Conservation (phyloP, 164 flowering plant genomes). For the grape (Vitis vinifera) region DNA sequence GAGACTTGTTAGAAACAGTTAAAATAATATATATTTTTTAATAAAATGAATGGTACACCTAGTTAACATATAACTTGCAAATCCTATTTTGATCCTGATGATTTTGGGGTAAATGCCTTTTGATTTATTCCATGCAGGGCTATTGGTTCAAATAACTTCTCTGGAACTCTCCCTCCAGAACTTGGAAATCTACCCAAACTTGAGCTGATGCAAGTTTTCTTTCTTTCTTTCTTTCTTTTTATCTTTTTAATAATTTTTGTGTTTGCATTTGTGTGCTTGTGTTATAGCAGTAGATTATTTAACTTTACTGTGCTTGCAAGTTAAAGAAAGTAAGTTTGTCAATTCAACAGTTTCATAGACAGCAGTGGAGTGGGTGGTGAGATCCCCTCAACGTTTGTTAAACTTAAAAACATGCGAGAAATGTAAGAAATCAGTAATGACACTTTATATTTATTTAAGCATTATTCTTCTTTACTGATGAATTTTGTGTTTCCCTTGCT, state of each 20-base stretch:
- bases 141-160: slow-evolving; percentile 44
- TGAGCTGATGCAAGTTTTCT: slow-evolving; percentile 36
- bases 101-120: not conserved
- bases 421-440: slow-evolving; percentile 10
- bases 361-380: slow-evolving; percentile 23
- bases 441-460: too few relatives aligned
- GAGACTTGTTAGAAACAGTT: too few relatives aligned
- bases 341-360: slow-evolving; percentile 11
- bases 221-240: too few relatives aligned
- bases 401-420: slow-evolving; percentile 8
- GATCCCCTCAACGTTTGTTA: slow-evolving; percentile 23
- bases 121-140: slow-evolving; percentile 20
- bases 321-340: too few relatives aligned
- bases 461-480: too few relatives aligned
- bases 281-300: too few relatives aligned
- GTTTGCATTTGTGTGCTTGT: too few relatives aligned
- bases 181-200: slow-evolving; percentile 43
- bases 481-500: not conserved
- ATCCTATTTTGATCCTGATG: too few relatives aligned
- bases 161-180: slow-evolving; percentile 51
- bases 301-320: too few relatives aligned
- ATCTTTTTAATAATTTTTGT: not conserved
- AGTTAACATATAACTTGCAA: too few relatives aligned
- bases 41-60: too few relatives aligned
- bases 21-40: too few relatives aligned